phyloP scores from a whole-genome alignment of 441 rosid species.

The Gossypium gossypioides region DNA sequence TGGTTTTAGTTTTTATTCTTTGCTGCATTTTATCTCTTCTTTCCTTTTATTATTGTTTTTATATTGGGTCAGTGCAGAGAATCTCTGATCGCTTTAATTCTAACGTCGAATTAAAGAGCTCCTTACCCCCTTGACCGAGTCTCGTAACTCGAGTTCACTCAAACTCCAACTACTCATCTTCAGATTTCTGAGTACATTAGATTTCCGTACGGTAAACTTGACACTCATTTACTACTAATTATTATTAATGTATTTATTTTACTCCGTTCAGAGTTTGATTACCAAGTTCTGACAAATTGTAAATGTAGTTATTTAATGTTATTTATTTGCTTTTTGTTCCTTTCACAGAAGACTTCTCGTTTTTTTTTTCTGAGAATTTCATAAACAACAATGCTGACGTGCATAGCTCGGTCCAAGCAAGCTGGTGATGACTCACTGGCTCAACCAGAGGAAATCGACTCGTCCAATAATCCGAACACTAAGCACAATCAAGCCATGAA shows the following conservation, averaged over 20 bases:
- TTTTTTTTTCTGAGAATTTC: constrained; percentile 8
- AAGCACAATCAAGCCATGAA: constrained; percentile 41
- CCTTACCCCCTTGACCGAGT: not conserved
- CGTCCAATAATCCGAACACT: constrained; percentile 13
- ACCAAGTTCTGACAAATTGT: constrained; percentile 9
- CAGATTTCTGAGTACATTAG: not conserved
- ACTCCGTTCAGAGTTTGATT: not conserved
- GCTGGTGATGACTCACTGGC: constrained; percentile 54
- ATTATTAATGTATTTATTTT: not conserved
- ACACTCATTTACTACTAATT: not conserved
- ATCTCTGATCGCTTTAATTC: constrained; percentile 1
- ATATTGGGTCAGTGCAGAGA: constrained; percentile 7
- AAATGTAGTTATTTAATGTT: not conserved
- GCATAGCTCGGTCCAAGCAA: constrained; percentile 85
- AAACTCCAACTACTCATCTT: not conserved
- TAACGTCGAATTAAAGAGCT: constrained; percentile 5
- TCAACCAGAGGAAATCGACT: constrained; percentile 48
- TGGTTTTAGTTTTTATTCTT: not conserved
- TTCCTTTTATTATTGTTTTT: not conserved
- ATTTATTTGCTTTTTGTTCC: not conserved
- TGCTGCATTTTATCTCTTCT: too few relatives aligned
- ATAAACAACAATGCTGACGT: constrained; percentile 62
- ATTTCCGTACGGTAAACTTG: not conserved
- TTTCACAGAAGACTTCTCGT: not conserved
- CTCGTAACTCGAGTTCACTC: not conserved